Evolutionary conservation across 2,329 filamentous ascomycete genomes (phyloP).

Genomic region (Arthrobotrys pseudoclavata): DNA sequence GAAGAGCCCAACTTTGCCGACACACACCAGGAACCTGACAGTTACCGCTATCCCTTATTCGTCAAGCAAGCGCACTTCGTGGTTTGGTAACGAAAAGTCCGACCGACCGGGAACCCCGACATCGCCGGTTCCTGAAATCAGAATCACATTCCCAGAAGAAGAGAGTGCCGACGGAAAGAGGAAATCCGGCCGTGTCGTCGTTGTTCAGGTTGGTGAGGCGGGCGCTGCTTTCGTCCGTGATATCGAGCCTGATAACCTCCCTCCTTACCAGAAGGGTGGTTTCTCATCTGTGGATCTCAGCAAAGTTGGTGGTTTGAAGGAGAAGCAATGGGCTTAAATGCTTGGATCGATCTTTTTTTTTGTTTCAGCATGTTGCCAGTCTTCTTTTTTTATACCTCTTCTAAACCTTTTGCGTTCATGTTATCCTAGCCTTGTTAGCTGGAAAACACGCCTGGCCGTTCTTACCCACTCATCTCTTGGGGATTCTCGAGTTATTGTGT

Average conservation of each 20-base stretch:
- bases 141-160: conserved; percentile 97
- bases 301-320: conserved; percentile 91
- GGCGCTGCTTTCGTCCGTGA: conserved; percentile 85
- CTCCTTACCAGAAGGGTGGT: conserved; percentile 82
- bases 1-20: conserved; percentile 66
- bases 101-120: conserved; percentile 71
- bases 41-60: conserved; percentile 67
- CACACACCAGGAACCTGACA: conserved; percentile 68
- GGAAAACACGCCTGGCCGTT: conserved; percentile 24
- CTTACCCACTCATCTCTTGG: conserved; percentile 31
- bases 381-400: conserved; percentile 1
- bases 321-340: conserved; percentile 74
- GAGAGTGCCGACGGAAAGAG: conserved; percentile 85
- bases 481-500: conserved; percentile 41
- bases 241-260: conserved; percentile 75
- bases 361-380: conserved; percentile 36
- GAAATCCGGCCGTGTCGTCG: conserved; percentile 87
- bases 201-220: conserved; percentile 91
- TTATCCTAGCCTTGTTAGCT: conserved; percentile 49
- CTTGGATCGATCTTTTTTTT: conserved; percentile 21
- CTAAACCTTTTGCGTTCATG: conserved; percentile 33
- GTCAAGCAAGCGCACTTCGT: conserved; percentile 58
- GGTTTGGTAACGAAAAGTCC: conserved; percentile 62
- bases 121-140: conserved; percentile 91
- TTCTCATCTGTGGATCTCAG: conserved; percentile 97